Conservation (phyloP, 208 protist genomes). For the Entamoeba nuttalli region DNA sequence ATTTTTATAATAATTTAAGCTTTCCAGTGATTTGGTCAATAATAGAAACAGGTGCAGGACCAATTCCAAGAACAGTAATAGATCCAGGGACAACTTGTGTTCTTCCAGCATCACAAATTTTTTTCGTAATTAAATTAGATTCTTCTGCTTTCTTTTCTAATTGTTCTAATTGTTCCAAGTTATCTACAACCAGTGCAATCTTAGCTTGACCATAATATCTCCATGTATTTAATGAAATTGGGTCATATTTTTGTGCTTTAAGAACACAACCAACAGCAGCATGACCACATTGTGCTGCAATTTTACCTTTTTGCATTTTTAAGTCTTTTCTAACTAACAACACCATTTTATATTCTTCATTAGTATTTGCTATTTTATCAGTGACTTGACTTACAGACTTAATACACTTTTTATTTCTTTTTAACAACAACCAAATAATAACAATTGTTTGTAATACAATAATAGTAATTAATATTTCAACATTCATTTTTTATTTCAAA, state of each 20-base stretch:
- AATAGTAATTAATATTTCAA: not conserved
- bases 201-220: slow-evolving; percentile 27
- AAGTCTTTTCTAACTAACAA: slow-evolving; percentile 72
- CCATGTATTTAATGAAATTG: slow-evolving; percentile 27
- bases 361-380: not conserved
- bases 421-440: not conserved
- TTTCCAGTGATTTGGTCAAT: slow-evolving; percentile 63
- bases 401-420: not conserved
- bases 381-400: not conserved
- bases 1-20: slow-evolving; percentile 62
- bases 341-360: slow-evolving; percentile 56
- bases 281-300: slow-evolving; percentile 78
- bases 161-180: slow-evolving; percentile 44
- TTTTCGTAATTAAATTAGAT: slow-evolving; percentile 45
- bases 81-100: slow-evolving; percentile 69
- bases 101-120: slow-evolving; percentile 66
- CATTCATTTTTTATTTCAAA: not conserved
- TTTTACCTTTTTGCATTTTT: slow-evolving; percentile 77
- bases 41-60: slow-evolving; percentile 29
- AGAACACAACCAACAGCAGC: slow-evolving; percentile 65
- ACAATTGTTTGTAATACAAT: not conserved
- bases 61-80: slow-evolving; percentile 60
- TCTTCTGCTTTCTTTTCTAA: slow-evolving; percentile 38
- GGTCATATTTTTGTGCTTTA: slow-evolving; percentile 24
- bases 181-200: slow-evolving; percentile 45